Evolutionary conservation across 2,329 filamentous ascomycete species (phyloP), one percentile per base, ranked within the genome.

Genomic region (Fusarium sp.): DNA sequence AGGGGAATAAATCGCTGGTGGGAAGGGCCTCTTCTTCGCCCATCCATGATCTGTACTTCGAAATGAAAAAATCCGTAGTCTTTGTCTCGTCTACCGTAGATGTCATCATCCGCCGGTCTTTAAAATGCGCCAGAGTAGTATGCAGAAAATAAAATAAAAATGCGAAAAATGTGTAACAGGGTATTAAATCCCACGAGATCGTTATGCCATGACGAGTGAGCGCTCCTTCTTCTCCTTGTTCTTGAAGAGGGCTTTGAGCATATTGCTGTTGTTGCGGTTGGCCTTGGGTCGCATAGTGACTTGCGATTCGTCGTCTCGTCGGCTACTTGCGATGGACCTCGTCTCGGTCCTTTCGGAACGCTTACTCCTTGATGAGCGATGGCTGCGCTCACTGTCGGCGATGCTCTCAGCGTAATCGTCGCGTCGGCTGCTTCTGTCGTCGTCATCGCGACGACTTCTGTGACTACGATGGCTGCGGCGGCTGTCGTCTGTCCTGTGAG

Each of bases 211-310:
- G 42, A 79, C 77, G 39, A 78, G 58, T 29, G 76, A 76, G 47
- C 77, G 77, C 57, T 80, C 79, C 37, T 71, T 75, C 62, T 83
- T 82, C 77, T 85, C 85, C 78, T 86, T 88, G 78, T 81, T 85
- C 80, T 85, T 86, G 74, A 89, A 89, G 59, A 89, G 68, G 5
- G 82, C 78, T 80, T 88, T 89, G 66, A 89, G 82, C 85, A 89
- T 86, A 73, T 84, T 88, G 39, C 74, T 78, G 53, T 76, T 75
- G 71, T 81, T 83, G 64, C 80, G 80, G 69, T 84, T 81, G 65
- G 81, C 81, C 75, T 84, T 86, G 12, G 83, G 81, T 39, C 82
- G 78, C n/a, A 85, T 66, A 4, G 83, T 80, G 29, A 80, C 79
- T 47, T 80, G 41, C 2, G 59, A 63, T 18, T 55, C 68, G 33